Evolutionary conservation across 164 flowering plant species (phyloP).

Genomic region (Saururus chinensis): DNA sequence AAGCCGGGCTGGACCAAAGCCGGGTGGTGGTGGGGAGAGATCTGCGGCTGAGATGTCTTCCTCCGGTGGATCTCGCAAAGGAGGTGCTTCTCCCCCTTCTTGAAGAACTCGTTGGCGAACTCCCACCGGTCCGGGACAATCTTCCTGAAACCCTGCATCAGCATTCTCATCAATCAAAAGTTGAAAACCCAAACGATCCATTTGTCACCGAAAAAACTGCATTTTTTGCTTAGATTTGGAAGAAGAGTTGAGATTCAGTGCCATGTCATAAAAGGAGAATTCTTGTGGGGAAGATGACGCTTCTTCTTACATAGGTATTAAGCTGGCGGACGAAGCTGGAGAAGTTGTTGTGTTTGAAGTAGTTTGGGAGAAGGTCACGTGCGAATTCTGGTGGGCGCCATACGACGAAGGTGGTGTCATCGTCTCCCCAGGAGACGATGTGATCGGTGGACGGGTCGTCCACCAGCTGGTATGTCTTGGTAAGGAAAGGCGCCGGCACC

Average conservation of each 20-base stretch:
- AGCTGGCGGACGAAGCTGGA: slow-evolving; percentile 93
- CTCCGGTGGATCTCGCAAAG: slow-evolving; percentile 92
- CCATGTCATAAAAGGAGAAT: background rate
- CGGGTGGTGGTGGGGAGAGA: slow-evolving; percentile 31
- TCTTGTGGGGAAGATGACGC: background rate
- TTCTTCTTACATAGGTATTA: slow-evolving; percentile 63
- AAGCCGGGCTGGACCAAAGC: slow-evolving; percentile 13
- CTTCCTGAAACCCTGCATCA: slow-evolving; percentile 79
- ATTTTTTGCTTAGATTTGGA: no score
- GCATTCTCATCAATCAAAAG: no score
- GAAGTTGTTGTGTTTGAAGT: slow-evolving; percentile 95
- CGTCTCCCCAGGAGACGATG: slow-evolving; percentile 94
- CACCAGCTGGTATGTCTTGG: slow-evolving; percentile 86
- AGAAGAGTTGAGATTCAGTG: no score
- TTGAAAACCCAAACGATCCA: no score
- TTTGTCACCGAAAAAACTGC: no score
- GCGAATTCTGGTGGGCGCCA: slow-evolving; percentile 97
- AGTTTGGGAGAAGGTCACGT: slow-evolving; percentile 88
- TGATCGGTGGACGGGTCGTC: slow-evolving; percentile 86
- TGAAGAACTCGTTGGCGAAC: slow-evolving; percentile 91
- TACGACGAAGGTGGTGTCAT: slow-evolving; percentile 76
- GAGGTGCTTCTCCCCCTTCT: slow-evolving; percentile 83
- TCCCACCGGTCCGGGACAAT: slow-evolving; percentile 99
- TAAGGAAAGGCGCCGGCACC: slow-evolving; percentile 85
- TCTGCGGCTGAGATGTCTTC: slow-evolving; percentile 62